phyloP scores from a whole-genome alignment of 2,329 filamentous ascomycete genomes.

The Curvularia sp. region DNA sequence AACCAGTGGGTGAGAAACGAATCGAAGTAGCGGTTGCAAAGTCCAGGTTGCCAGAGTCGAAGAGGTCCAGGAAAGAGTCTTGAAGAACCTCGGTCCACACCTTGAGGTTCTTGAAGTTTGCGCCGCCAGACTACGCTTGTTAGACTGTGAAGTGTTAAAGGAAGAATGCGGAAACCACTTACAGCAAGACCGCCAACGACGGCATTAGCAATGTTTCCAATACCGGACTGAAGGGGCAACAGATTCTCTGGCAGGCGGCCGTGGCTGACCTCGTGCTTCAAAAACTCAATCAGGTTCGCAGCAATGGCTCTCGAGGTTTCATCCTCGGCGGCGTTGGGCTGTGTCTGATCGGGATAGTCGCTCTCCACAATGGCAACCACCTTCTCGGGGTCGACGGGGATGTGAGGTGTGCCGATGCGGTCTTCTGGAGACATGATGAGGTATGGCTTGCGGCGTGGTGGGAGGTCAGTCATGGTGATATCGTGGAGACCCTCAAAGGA shows the following conservation, averaged over 20 bases:
- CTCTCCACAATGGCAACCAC: constrained; percentile 85
- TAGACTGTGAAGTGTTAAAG: background rate
- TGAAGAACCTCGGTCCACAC: constrained; percentile 95
- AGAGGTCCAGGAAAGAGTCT: constrained; percentile 91
- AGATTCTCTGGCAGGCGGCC: constrained; percentile 79
- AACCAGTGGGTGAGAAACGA: constrained; percentile 88
- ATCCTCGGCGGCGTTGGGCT: constrained; percentile 79
- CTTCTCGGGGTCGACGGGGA: constrained; percentile 84
- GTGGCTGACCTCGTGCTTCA: constrained; percentile 82
- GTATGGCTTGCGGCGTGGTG: constrained; percentile 82
- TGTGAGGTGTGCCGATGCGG: constrained; percentile 81
- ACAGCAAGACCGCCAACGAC: constrained; percentile 80
- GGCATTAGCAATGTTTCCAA: constrained; percentile 92
- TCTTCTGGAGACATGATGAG: constrained; percentile 86
- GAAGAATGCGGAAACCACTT: constrained; percentile 5
- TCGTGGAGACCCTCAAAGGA: constrained; percentile 87
- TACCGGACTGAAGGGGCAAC: constrained; percentile 83
- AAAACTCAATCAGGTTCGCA: constrained; percentile 79
- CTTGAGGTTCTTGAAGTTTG: constrained; percentile 85
- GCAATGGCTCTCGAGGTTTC: constrained; percentile 76
- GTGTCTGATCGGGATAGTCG: constrained; percentile 79
- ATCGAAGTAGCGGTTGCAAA: constrained; percentile 91
- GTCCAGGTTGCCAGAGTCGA: constrained; percentile 85
- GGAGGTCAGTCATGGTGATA: constrained; percentile 86
- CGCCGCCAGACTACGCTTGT: constrained; percentile 61